These are phyloP conservation scores for Pleurotus platypus DNA, from an alignment of 768 basidiomycete genomes.

Conservation along the genomic window DNA sequence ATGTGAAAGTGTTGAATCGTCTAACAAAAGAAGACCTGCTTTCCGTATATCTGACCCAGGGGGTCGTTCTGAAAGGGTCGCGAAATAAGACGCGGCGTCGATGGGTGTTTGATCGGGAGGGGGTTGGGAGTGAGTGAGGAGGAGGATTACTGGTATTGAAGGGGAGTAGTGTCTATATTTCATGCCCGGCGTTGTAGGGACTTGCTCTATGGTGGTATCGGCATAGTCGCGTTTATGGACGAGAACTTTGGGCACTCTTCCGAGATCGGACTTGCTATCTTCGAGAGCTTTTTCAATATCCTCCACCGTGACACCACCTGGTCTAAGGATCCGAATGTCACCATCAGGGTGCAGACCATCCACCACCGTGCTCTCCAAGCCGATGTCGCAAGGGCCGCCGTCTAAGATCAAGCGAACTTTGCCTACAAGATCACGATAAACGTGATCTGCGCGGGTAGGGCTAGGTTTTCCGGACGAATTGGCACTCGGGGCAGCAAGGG, in stretches of 20 bases:
- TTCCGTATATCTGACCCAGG: constrained; percentile 25
- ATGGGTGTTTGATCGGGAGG: constrained; percentile 28
- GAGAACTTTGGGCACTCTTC: constrained; percentile 53
- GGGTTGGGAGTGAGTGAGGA: constrained; percentile 48
- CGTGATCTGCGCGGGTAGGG: constrained; percentile 88
- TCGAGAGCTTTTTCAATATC: constrained; percentile 64
- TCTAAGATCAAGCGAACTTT: constrained; percentile 81
- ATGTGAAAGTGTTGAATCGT: constrained; percentile 48
- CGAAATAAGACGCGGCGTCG: constrained; percentile 33
- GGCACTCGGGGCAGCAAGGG: constrained; percentile 92
- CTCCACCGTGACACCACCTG: constrained; percentile 91
- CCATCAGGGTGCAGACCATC: constrained; percentile 81
- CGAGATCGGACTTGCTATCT: constrained; percentile 28
- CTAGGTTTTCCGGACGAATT: constrained; percentile 94
- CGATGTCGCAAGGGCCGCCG: constrained; percentile 88
- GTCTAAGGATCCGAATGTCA: constrained; percentile 76
- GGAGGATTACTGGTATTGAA: constrained; percentile 76
- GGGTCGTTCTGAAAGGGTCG: constrained; percentile 26
- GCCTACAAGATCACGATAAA: constrained; percentile 70
- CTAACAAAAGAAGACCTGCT: constrained; percentile 68
- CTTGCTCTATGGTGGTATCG: constrained; percentile 64
- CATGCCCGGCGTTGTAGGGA: constrained; percentile 97
- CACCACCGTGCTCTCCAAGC: constrained; percentile 93
- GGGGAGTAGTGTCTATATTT: constrained; percentile 99
- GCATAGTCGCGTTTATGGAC: constrained; percentile 79